Conservation (phyloP, 2,329 filamentous ascomycete genomes). For the Alternaria novae-zelandiae region DNA sequence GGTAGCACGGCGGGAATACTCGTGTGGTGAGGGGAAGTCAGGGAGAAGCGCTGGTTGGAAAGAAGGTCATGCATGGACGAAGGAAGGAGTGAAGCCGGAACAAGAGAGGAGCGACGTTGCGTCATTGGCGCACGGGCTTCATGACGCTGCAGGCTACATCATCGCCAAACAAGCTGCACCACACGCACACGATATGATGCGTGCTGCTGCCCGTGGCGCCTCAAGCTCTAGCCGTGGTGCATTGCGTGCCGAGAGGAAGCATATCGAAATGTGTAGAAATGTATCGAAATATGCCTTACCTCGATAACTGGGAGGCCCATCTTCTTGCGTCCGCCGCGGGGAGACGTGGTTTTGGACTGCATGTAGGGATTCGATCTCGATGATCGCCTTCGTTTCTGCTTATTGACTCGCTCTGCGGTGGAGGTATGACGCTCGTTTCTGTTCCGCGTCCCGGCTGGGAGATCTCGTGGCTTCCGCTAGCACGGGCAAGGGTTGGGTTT, state of each 20-base stretch:
- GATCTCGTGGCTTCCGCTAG: constrained; percentile 28
- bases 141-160: constrained; percentile 38
- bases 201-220: not conserved
- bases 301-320: constrained; percentile 43
- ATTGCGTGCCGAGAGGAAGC: not conserved
- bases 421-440: constrained; percentile 37
- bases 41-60: constrained; percentile 22
- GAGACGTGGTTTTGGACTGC: constrained; percentile 25
- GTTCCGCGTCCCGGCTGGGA: constrained; percentile 26
- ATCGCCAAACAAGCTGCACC: constrained; percentile 27
- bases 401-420: constrained; percentile 12
- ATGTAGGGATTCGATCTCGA: constrained; percentile 12
- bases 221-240: not conserved
- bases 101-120: constrained; percentile 27
- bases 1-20: constrained; percentile 19
- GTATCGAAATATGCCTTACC: constrained; percentile 27
- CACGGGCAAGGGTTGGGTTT: constrained; percentile 7
- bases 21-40: constrained; percentile 15
- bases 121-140: constrained; percentile 11
- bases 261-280: not conserved
- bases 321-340: constrained; percentile 24
- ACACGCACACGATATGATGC: constrained; percentile 16
- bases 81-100: constrained; percentile 25
- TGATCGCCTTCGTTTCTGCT: constrained; percentile 5
- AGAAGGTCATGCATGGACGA: constrained; percentile 30